Conservation (phyloP, 306 rosid species). For the Quercus dentata region DNA sequence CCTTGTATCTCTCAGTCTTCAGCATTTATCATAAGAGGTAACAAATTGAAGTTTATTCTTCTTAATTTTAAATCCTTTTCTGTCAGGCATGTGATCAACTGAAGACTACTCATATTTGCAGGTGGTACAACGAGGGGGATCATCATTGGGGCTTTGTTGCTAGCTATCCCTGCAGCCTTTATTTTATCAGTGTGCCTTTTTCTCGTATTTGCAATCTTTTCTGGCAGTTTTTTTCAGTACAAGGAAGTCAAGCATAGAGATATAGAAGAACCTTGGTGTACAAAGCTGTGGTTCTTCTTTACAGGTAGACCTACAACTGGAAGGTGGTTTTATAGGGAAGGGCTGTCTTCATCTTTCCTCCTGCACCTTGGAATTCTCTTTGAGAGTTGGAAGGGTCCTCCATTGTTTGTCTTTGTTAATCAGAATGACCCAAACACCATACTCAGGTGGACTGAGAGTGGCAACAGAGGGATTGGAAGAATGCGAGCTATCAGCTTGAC, state of each 20-base stretch:
- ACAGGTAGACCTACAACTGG: conserved; percentile 44
- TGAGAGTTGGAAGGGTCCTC: conserved; percentile 48
- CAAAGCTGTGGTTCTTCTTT: conserved; percentile 35
- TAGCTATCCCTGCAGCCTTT: conserved; percentile 58
- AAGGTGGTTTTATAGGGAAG: conserved; percentile 55
- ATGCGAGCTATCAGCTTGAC: conserved; percentile 34
- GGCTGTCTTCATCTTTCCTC: conserved; percentile 48
- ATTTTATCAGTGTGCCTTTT: conserved; percentile 46
- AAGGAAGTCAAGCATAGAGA: conserved; percentile 38
- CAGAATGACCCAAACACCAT: conserved; percentile 39
- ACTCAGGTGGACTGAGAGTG: conserved; percentile 37
- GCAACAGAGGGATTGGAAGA: conserved; percentile 37
- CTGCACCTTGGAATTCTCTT: conserved; percentile 54
- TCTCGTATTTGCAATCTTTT: conserved; percentile 46
- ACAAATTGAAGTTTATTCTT: not conserved
- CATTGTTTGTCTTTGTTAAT: conserved; percentile 31
- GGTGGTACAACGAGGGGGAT: conserved; percentile 62
- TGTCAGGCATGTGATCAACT: conserved; percentile 5
- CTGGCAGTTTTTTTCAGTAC: conserved; percentile 42
- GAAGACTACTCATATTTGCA: conserved; percentile 28
- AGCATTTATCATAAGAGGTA: conserved; percentile 49
- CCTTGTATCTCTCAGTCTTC: conserved; percentile 72
- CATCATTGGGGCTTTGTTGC: conserved; percentile 51
- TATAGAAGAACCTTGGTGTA: conserved; percentile 36
- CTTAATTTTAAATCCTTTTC: not conserved